Evolutionary conservation across 768 basidiomycete species (phyloP).

Genomic region (Russula sp.): DNA sequence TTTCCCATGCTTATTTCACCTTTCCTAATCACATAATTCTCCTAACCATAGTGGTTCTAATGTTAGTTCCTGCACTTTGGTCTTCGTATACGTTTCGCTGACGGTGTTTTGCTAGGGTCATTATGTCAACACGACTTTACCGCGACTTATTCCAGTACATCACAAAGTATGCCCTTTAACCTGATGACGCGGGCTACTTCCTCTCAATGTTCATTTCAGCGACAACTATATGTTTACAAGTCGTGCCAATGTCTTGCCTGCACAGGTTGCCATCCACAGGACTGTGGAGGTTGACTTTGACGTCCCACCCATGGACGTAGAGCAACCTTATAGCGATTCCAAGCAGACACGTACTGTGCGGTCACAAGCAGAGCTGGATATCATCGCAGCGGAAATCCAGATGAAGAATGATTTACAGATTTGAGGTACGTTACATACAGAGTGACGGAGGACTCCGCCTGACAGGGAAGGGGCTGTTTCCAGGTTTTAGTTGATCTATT

Average conservation of each 20-base stretch:
- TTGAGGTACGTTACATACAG: slow-evolving; percentile 16
- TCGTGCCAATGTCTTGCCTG: neutral
- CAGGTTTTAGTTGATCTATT: neutral
- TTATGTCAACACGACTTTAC: slow-evolving; percentile 17
- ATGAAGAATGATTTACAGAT: slow-evolving; percentile 25
- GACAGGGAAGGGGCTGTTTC: neutral
- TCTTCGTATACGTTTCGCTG: neutral
- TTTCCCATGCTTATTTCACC: slow-evolving; percentile 6
- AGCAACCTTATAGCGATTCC: neutral
- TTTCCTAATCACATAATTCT: slow-evolving; percentile 2
- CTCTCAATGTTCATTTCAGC: neutral
- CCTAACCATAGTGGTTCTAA: slow-evolving; percentile 14
- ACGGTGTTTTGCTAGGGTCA: slow-evolving; percentile 6
- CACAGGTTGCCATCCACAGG: slow-evolving; percentile 18
- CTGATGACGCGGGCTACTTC: neutral
- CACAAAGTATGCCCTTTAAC: slow-evolving; percentile 2
- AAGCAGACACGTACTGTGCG: slow-evolving; percentile 6
- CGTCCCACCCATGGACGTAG: slow-evolving; percentile 3
- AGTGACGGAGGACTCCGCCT: neutral
- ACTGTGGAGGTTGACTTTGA: slow-evolving; percentile 19
- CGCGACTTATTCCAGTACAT: slow-evolving; percentile 25
- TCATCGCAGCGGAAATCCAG: slow-evolving; percentile 10
- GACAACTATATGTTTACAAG: neutral
- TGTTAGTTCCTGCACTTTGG: neutral
- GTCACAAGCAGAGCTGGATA: slow-evolving; percentile 17